Base-by-base conservation (phyloP, 2,329 filamentous ascomycete genomes). In the Ceratocystiopsis minuta region DNA sequence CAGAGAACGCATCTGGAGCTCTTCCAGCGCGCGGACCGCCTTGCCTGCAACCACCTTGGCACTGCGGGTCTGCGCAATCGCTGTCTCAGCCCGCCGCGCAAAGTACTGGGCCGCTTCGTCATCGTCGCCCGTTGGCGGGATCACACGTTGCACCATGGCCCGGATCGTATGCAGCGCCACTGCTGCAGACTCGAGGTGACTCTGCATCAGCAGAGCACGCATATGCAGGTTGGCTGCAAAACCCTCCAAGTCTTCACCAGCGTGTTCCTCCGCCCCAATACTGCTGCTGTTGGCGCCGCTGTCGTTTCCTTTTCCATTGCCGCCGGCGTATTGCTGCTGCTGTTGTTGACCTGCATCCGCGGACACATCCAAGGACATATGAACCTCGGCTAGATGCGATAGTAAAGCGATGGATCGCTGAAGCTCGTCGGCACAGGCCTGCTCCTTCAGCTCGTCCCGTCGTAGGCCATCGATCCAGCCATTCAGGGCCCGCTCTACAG, bases 401-500 rank as follows among this genome's bases (percentile, higher is more conserved):
- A 95, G 78, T 42, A 95, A 70, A 41, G 85, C 81, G 50, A 92
- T 82, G 7, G 83, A 88, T 42, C 81, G 75, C 52, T 88, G 78
- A 34, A 96, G 65, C 55, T 93, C 84, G 18, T 75, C 74, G 0
- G 82, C 78, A 54, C 86, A 86, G 52, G 84, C 79, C 56, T 80
- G 75, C 60, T 88, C 81, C 58, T 86, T 86, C 39, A 96, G 63
- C 43, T 94, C 86, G 50, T 93, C 86, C 41, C 76, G 77, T 48
- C 85, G 78, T 42, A 95, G 57, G 6, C 75, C 75, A 49, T 95
- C 87, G 43, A 96, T 82, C 75, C 86, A 94, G 43, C 72, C 72
- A 54, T 94, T 94, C 39, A 96, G 62, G 0, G 83, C 82, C 44
- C 86, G 73, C 61, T 98, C 90, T 12, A 96, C 84, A 0, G 87